phyloP scores from a whole-genome alignment of 2,329 filamentous ascomycete genomes.

The Penicillium glabrum region DNA sequence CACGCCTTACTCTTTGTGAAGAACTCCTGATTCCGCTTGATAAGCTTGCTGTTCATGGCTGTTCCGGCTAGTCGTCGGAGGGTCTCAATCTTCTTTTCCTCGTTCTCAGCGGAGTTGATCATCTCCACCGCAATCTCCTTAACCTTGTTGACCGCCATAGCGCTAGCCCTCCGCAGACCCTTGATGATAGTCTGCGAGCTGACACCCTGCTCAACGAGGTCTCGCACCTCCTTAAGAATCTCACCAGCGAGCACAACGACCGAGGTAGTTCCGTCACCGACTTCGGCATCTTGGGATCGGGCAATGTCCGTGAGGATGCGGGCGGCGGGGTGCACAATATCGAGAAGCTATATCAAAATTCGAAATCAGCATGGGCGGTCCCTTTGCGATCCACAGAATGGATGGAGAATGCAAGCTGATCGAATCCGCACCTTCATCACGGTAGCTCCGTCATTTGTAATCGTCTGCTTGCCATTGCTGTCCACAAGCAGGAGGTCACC shows the following conservation, averaged over 20 bases:
- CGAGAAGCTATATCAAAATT: constrained; percentile 67
- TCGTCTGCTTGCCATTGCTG: constrained; percentile 91
- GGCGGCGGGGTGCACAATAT: constrained; percentile 96
- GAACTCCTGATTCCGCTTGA: constrained; percentile 94
- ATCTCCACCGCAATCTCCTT: constrained; percentile 84
- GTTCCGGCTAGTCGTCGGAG: constrained; percentile 86
- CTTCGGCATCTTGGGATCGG: constrained; percentile 97
- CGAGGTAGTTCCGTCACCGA: constrained; percentile 95
- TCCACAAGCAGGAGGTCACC: constrained; percentile 96
- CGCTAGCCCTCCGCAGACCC: constrained; percentile 81
- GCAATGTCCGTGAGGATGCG: constrained; percentile 98
- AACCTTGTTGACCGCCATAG: constrained; percentile 96
- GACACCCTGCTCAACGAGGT: constrained; percentile 93
- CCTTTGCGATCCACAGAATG: background rate
- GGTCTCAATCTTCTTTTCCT: constrained; percentile 84
- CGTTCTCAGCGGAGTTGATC: constrained; percentile 70
- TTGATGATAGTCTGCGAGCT: constrained; percentile 98
- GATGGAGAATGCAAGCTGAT: background rate
- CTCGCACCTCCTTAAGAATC: constrained; percentile 94
- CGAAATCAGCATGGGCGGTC: background rate
- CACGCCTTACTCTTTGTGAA: constrained; percentile 84
- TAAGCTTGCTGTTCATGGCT: constrained; percentile 99
- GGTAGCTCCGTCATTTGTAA: constrained; percentile 98
- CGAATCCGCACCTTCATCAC: constrained; percentile 81
- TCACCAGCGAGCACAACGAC: constrained; percentile 97